Conservation (phyloP, 305 asterid species). For the Rubia peregrina region DNA sequence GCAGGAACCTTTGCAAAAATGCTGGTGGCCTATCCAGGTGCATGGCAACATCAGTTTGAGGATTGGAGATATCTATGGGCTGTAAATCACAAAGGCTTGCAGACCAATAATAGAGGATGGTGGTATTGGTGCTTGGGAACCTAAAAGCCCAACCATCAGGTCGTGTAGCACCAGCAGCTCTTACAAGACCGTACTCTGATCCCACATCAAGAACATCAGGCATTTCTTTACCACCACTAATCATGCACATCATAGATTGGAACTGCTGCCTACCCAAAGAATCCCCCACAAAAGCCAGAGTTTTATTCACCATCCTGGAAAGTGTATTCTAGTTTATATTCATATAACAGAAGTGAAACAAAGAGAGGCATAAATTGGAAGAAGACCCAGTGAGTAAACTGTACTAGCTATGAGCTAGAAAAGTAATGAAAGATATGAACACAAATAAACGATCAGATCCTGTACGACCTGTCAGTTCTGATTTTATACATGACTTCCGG, state of each 20-base stretch:
- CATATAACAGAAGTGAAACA: not conserved
- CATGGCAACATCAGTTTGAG: constrained; percentile 55
- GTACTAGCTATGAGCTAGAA: not conserved
- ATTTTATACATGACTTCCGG: not conserved
- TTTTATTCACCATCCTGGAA: constrained; percentile 71
- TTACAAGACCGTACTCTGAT: constrained; percentile 65
- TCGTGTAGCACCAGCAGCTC: constrained; percentile 60
- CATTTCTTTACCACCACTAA: constrained; percentile 68
- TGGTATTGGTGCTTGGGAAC: constrained; percentile 69
- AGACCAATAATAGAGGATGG: constrained; percentile 92
- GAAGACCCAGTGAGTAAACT: not conserved
- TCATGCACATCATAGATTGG: constrained; percentile 93
- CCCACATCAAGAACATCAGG: constrained; percentile 70
- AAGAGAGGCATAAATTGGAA: not conserved
- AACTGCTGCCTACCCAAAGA: constrained; percentile 96
- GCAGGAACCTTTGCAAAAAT: constrained; percentile 51
- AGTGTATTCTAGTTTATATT: not conserved
- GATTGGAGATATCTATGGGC: constrained; percentile 45
- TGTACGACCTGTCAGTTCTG: not conserved
- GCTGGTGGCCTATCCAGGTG: constrained; percentile 88
- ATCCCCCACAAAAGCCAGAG: constrained; percentile 88
- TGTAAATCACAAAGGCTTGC: constrained; percentile 78
- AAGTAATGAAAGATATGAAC: not conserved
- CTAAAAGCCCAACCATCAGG: constrained; percentile 98
- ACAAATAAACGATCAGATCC: not conserved